phyloP scores from a whole-genome alignment of 768 basidiomycete genomes.

The Tricholoma saponaceum region DNA sequence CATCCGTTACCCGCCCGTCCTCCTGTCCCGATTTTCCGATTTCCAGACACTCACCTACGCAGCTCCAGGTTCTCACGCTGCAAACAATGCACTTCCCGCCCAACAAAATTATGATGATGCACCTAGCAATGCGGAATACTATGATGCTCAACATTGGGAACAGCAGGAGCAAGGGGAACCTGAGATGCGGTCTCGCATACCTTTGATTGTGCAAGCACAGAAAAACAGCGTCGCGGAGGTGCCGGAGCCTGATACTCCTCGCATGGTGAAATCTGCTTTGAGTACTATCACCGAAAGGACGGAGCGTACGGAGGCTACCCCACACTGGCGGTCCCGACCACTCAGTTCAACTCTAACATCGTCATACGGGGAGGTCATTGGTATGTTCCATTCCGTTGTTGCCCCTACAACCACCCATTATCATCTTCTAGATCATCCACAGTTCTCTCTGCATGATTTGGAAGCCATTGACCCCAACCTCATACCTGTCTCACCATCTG shows the following conservation, averaged over 20 bases:
- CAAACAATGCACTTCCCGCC: slow-evolving; percentile 17
- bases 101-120: slow-evolving; percentile 12
- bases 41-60: slow-evolving; percentile 6
- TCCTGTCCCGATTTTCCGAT: slow-evolving; percentile 4
- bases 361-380: slow-evolving; percentile 62
- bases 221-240: slow-evolving; percentile 32
- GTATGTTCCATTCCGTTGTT: slow-evolving; percentile 29
- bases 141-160: slow-evolving; percentile 14
- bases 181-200: slow-evolving; percentile 44
- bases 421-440: background rate
- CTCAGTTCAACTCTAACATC: slow-evolving; percentile 41
- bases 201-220: slow-evolving; percentile 59
- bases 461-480: slow-evolving; percentile 47
- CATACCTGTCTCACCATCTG: slow-evolving; percentile 63
- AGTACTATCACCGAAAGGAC: slow-evolving; percentile 68
- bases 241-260: slow-evolving; percentile 27
- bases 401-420: background rate
- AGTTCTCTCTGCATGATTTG: slow-evolving; percentile 5
- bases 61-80: slow-evolving; percentile 8
- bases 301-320: slow-evolving; percentile 58
- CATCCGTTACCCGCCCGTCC: slow-evolving; percentile 22
- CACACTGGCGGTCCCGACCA: slow-evolving; percentile 42
- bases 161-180: slow-evolving; percentile 16
- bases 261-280: slow-evolving; percentile 32
- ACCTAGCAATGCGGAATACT: slow-evolving; percentile 18